A percentile compares a stretch with the other conserved stretches of the same genome.
These are phyloP conservation scores for Parascedosporium putredinis DNA, from an alignment of 2,329 filamentous ascomycete species.

Conservation along the genomic window DNA sequence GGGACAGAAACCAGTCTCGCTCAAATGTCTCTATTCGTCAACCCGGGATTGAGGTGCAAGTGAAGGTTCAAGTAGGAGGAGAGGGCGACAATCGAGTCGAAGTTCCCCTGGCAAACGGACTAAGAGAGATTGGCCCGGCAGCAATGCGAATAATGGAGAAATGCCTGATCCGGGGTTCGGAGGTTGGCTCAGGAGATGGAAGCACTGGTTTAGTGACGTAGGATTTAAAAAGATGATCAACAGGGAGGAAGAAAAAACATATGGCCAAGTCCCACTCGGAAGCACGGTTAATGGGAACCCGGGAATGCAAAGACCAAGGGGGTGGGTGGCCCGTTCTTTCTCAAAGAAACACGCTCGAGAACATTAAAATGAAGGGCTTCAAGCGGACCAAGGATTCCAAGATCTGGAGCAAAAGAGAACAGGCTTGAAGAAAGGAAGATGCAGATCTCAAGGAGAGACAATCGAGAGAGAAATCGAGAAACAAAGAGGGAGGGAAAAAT, in stretches of 20 bases:
- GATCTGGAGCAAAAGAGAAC: too few species aligned
- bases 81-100: neutral
- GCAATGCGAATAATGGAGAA: neutral
- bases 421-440: too few species aligned
- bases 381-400: too few species aligned
- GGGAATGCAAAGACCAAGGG: too few species aligned
- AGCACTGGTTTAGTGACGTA: neutral
- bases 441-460: too few species aligned
- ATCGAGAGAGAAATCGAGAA: neutral
- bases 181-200: neutral
- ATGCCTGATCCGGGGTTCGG: constrained; percentile 4
- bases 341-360: too few species aligned
- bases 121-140: constrained; percentile 2
- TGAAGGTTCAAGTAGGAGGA: neutral
- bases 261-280: neutral
- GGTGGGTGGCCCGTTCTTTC: too few species aligned
- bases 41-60: too few species aligned
- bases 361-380: too few species aligned
- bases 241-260: neutral
- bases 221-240: neutral
- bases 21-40: neutral
- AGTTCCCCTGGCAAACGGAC: too few species aligned
- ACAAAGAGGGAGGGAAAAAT: neutral
- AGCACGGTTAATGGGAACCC: too few species aligned
- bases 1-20: neutral